A percentile compares a stretch with the other conserved stretches of the same genome.
phyloP scores from a whole-genome alignment of 2,329 filamentous ascomycete species.

The Penicillium carneum region DNA sequence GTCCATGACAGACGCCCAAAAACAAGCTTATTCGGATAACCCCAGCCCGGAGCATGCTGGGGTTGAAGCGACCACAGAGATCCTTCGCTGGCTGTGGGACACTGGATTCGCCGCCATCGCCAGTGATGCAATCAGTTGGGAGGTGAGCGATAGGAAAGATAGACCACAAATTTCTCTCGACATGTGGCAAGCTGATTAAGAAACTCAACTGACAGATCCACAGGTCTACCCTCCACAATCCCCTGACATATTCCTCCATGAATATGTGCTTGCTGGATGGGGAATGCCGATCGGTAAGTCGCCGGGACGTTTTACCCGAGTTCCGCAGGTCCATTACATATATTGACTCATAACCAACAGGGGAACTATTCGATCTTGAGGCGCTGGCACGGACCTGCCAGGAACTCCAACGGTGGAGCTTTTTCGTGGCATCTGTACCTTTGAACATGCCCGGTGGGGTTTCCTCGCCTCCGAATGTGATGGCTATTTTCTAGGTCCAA shows the following conservation, averaged over 20 bases:
- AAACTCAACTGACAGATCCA: constrained; percentile 13
- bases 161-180: background rate
- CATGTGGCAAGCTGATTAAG: background rate
- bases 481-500: constrained; percentile 54
- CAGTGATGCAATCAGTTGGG: constrained; percentile 64
- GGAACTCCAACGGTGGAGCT: constrained; percentile 54
- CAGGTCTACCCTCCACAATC: constrained; percentile 54
- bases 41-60: constrained; percentile 56
- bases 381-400: constrained; percentile 48
- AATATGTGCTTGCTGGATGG: constrained; percentile 60
- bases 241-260: constrained; percentile 53
- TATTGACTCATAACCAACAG: constrained; percentile 33
- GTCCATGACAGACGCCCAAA: constrained; percentile 45
- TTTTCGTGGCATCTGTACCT: constrained; percentile 60
- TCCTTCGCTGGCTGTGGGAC: constrained; percentile 67
- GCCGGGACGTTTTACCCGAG: background rate
- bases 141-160: constrained; percentile 48
- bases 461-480: constrained; percentile 55
- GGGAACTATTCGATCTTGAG: constrained; percentile 59
- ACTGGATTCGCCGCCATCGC: constrained; percentile 64
- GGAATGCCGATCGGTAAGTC: constrained; percentile 58
- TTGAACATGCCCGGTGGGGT: constrained; percentile 60
- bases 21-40: constrained; percentile 44
- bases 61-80: constrained; percentile 58
- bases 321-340: background rate